These are phyloP conservation scores for Pichia nanzhaoensis DNA, from an alignment of 805 yeast species.

Conservation along the genomic window DNA sequence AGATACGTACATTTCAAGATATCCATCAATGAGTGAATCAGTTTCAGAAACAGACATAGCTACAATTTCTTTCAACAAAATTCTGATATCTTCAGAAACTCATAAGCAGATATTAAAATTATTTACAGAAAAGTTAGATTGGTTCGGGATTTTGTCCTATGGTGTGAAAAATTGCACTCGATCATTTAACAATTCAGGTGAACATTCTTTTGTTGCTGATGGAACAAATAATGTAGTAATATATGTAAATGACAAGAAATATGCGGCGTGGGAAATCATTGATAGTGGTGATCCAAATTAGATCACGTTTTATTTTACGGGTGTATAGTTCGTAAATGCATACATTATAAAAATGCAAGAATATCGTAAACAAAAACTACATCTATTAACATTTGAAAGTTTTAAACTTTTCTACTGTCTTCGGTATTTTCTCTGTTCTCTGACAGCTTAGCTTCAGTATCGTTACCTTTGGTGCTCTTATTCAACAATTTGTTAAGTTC, in stretches of 20 bases:
- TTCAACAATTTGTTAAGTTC: conserved; percentile 38
- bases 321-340: neutral
- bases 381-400: neutral
- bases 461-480: conserved; percentile 24
- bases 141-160: conserved; percentile 23
- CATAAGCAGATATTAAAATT: neutral
- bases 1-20: conserved; percentile 23
- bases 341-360: neutral
- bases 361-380: neutral
- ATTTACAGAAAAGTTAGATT: conserved; percentile 5
- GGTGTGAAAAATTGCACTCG: conserved; percentile 27
- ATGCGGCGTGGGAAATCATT: conserved; percentile 26
- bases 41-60: neutral
- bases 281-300: conserved; percentile 26
- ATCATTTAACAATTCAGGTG: conserved; percentile 21
- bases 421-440: neutral
- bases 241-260: conserved; percentile 16
- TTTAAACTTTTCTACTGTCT: neutral
- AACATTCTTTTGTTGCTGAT: conserved; percentile 24
- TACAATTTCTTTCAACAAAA: neutral
- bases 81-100: neutral
- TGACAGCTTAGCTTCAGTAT: conserved; percentile 20
- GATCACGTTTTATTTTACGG: neutral
- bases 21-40: conserved; percentile 13
- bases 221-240: conserved; percentile 26